These are phyloP conservation scores for Leishmania amazonensis DNA, from an alignment of 208 protist genomes.

Conservation along the genomic window DNA sequence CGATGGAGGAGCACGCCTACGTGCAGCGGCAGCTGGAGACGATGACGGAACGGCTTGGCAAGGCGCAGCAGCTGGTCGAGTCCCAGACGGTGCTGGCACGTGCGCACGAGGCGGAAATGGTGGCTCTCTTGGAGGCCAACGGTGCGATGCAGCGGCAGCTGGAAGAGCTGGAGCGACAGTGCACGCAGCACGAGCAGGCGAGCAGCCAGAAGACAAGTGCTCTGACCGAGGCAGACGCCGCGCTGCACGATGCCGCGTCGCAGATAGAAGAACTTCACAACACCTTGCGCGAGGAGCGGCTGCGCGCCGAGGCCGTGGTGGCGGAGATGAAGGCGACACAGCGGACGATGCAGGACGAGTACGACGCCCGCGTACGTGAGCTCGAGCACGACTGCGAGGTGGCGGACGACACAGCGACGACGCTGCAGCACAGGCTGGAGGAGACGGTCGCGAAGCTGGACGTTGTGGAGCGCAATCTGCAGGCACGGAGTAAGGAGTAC, in stretches of 20 bases:
- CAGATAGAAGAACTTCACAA: conserved; percentile 39
- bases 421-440: conserved; percentile 35
- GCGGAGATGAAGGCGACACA: conserved; percentile 31
- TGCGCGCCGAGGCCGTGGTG: conserved; percentile 22
- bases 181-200: conserved; percentile 13
- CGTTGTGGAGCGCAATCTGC: conserved; percentile 19
- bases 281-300: conserved; percentile 25
- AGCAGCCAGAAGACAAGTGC: conserved; percentile 24
- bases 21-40: conserved; percentile 57
- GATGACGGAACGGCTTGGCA: conserved; percentile 56
- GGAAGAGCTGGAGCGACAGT: conserved; percentile 31
- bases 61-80: conserved; percentile 60
- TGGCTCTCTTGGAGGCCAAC: conserved; percentile 48
- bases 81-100: conserved; percentile 54
- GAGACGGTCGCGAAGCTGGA: conserved; percentile 24
- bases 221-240: conserved; percentile 34
- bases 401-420: conserved; percentile 18
- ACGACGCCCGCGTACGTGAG: conserved; percentile 41
- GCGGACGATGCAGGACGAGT: conserved; percentile 41
- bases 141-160: conserved; percentile 42
- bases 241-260: conserved; percentile 33
- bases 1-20: conserved; percentile 62
- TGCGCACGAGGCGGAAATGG: conserved; percentile 63
- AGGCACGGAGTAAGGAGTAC: conserved; percentile 10
- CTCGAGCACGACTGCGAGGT: conserved; percentile 42